Evolutionary conservation across 2,329 filamentous ascomycete species (phyloP).

Genomic region (Metarhizium guizhouense): DNA sequence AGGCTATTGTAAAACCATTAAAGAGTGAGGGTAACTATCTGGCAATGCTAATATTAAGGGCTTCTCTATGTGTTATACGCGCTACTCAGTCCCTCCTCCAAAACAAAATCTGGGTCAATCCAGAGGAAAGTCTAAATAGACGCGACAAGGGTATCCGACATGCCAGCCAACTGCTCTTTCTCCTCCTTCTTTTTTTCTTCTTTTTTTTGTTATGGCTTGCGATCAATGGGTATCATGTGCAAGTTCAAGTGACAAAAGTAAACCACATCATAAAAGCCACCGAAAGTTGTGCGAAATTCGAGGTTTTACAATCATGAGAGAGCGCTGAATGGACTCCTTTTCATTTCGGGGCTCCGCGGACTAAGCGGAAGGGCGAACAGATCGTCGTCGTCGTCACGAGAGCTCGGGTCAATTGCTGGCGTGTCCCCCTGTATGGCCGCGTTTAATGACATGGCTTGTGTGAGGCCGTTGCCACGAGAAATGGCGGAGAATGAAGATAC

Average conservation of each 20-base stretch:
- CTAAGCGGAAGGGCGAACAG: constrained; percentile 83
- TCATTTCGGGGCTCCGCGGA: constrained; percentile 77
- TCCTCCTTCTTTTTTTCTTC: background rate
- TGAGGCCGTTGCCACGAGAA: constrained; percentile 11
- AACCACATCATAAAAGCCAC: background rate
- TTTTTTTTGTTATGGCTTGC: background rate
- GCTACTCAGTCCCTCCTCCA: background rate
- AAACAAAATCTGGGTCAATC: background rate
- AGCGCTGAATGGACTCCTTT: constrained; percentile 62
- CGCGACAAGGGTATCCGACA: background rate
- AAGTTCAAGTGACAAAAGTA: background rate
- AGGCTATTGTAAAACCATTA: background rate
- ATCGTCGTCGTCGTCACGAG: constrained; percentile 53
- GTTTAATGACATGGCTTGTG: constrained; percentile 23
- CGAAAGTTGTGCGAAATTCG: background rate
- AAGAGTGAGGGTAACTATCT: background rate
- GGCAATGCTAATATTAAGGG: background rate
- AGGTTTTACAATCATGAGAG: background rate
- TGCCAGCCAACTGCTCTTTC: background rate
- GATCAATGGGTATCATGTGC: constrained; percentile 10
- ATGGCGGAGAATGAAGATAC: constrained; percentile 27
- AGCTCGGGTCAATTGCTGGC: constrained; percentile 10
- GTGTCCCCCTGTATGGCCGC: constrained; percentile 19
- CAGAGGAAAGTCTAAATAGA: background rate
- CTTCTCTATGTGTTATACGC: background rate